phyloP scores from a whole-genome alignment of 2,329 filamentous ascomycete genomes.

The Bimuria novae-zelandiae region DNA sequence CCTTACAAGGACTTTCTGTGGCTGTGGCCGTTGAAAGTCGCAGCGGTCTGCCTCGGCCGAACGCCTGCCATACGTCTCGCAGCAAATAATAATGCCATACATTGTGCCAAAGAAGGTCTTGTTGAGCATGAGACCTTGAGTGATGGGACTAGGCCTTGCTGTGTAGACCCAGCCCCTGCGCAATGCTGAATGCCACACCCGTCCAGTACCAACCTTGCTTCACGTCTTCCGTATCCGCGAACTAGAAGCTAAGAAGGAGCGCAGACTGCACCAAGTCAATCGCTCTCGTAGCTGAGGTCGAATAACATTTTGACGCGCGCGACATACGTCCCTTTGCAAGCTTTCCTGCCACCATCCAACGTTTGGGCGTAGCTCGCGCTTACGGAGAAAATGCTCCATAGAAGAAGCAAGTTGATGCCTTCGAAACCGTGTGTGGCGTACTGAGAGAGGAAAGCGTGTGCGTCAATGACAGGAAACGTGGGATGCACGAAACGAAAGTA shows the following conservation, averaged over 20 bases:
- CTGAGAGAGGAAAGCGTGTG: conserved; percentile 30
- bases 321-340: conserved; percentile 45
- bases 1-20: conserved; percentile 29
- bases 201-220: conserved; percentile 54
- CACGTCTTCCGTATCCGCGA: conserved; percentile 49
- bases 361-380: conserved; percentile 39
- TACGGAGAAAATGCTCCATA: conserved; percentile 50
- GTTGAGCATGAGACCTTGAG: conserved; percentile 24
- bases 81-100: conserved; percentile 51
- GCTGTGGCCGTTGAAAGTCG: conserved; percentile 48
- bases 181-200: conserved; percentile 51
- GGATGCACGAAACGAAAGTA: conserved; percentile 49
- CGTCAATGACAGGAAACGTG: conserved; percentile 45
- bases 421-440: conserved; percentile 32
- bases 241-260: conserved; percentile 51
- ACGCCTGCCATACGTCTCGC: conserved; percentile 49
- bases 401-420: conserved; percentile 43
- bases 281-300: conserved; percentile 44
- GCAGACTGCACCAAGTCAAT: conserved; percentile 51
- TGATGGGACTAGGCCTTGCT: conserved; percentile 23
- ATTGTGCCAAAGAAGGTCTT: conserved; percentile 42
- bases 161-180: conserved; percentile 52
- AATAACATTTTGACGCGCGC: conserved; percentile 45
- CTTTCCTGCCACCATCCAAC: conserved; percentile 27
- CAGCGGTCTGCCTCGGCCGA: conserved; percentile 48